Percentiles rank a stretch among this genome's conserved stretches.
Evolutionary conservation across 306 rosid genomes (phyloP).

Genomic region (Cucurbita maxima): DNA sequence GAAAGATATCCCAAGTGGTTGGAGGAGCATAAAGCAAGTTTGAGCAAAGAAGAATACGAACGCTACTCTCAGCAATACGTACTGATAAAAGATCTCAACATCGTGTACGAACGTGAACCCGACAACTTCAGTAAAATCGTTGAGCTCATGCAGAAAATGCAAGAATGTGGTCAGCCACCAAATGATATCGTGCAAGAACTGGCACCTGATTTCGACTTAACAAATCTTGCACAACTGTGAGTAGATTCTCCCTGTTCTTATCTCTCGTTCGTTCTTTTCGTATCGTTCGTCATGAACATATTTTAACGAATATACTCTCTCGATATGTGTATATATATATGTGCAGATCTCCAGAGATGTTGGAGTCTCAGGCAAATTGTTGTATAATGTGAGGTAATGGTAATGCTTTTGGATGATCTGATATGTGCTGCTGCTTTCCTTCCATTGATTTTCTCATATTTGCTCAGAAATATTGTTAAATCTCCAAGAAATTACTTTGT

Average conservation of each 20-base stretch:
- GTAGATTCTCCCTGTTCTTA: conserved; percentile 10
- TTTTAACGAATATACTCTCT: background rate
- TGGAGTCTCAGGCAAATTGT: conserved; percentile 55
- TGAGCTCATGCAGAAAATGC: conserved; percentile 98
- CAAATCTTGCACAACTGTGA: conserved; percentile 76
- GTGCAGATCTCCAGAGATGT: conserved; percentile 86
- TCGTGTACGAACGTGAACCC: conserved; percentile 63
- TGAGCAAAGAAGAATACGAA: conserved; percentile 63
- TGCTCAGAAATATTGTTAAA: background rate
- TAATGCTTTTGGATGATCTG: background rate
- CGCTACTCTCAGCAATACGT: conserved; percentile 49
- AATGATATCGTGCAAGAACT: conserved; percentile 71
- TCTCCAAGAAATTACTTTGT: background rate
- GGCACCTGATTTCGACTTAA: conserved; percentile 71
- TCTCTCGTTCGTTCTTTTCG: background rate
- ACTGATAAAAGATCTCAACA: conserved; percentile 58
- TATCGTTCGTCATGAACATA: background rate
- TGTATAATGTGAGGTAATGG: conserved; percentile 54
- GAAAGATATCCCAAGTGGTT: conserved; percentile 95
- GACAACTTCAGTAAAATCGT: conserved; percentile 61
- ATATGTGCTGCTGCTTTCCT: background rate
- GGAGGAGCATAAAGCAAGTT: conserved; percentile 61
- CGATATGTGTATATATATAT: background rate
- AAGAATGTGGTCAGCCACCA: conserved; percentile 97
- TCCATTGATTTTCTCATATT: background rate